These are phyloP conservation scores for Aspergillus hortae DNA, from an alignment of 2,329 filamentous ascomycete genomes.

Conservation along the genomic window DNA sequence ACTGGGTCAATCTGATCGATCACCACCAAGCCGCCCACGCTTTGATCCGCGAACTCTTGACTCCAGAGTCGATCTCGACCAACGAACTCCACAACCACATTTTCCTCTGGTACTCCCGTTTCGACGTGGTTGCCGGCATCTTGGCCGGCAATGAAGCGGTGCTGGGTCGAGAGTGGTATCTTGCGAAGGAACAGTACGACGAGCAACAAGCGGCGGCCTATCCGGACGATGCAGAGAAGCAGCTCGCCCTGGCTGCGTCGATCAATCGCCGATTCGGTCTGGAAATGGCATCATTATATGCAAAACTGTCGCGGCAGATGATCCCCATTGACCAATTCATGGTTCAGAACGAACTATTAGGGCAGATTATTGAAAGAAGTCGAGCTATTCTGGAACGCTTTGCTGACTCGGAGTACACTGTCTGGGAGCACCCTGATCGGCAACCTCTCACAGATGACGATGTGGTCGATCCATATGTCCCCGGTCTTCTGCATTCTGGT, in stretches of 20 bases:
- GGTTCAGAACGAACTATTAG: slow-evolving; percentile 56
- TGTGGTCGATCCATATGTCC: slow-evolving; percentile 70
- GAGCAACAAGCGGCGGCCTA: slow-evolving; percentile 55
- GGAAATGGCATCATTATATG: slow-evolving; percentile 76
- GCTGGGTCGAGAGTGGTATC: slow-evolving; percentile 76
- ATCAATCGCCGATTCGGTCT: slow-evolving; percentile 69
- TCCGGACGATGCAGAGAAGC: slow-evolving; percentile 62
- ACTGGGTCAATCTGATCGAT: slow-evolving; percentile 90
- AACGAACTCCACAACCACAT: slow-evolving; percentile 69
- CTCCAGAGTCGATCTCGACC: slow-evolving; percentile 68
- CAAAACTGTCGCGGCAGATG: slow-evolving; percentile 61
- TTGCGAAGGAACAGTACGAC: slow-evolving; percentile 61
- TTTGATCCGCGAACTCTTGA: slow-evolving; percentile 74
- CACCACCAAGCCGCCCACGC: slow-evolving; percentile 88
- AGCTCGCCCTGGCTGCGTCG: slow-evolving; percentile 64
- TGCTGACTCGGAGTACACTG: slow-evolving; percentile 58
- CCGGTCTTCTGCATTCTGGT: slow-evolving; percentile 65
- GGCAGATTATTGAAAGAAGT: slow-evolving; percentile 39
- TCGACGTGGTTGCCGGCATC: slow-evolving; percentile 79
- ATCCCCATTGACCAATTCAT: slow-evolving; percentile 64
- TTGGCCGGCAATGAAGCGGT: slow-evolving; percentile 75
- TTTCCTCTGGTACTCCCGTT: slow-evolving; percentile 84
- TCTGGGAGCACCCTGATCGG: slow-evolving; percentile 60
- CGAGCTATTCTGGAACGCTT: slow-evolving; percentile 59
- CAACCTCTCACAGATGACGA: slow-evolving; percentile 56